A percentile compares a stretch with the other conserved stretches of the same genome.
These are phyloP conservation scores for Tolypocladium sp. DNA, from an alignment of 2,329 filamentous ascomycete species.

Conservation along the genomic window DNA sequence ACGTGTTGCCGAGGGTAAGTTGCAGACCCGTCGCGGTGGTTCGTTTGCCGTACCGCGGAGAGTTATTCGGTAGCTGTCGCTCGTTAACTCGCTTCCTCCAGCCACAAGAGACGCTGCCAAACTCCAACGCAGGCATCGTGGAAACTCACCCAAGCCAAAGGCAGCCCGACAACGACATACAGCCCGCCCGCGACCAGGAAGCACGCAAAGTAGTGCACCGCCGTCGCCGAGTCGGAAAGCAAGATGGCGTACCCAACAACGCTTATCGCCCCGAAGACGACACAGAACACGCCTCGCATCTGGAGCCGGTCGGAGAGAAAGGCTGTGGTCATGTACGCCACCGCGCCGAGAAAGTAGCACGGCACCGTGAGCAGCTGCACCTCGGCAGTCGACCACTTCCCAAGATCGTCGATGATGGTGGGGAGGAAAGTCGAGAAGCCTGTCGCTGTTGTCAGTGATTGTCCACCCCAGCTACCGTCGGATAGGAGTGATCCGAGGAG, in stretches of 20 bases:
- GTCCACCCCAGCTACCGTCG: not conserved
- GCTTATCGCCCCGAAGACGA: constrained; percentile 52
- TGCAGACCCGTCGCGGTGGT: constrained; percentile 65
- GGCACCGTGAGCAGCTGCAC: constrained; percentile 72
- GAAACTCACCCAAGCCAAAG: constrained; percentile 40
- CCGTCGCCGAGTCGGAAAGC: constrained; percentile 48
- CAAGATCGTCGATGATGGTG: constrained; percentile 65
- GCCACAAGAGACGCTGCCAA: not conserved
- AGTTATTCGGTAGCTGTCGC: constrained; percentile 48
- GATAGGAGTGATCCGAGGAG: not conserved
- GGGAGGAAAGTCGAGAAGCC: constrained; percentile 71
- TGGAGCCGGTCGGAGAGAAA: constrained; percentile 60
- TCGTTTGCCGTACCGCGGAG: constrained; percentile 66
- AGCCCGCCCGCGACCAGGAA: constrained; percentile 68
- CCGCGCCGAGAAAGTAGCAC: constrained; percentile 64
- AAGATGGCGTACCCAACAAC: constrained; percentile 62
- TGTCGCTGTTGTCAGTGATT: constrained; percentile 7
- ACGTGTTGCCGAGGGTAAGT: constrained; percentile 59
- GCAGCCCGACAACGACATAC: constrained; percentile 50
- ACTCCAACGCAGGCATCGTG: not conserved
- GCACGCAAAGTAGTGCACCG: constrained; percentile 65
- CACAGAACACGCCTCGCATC: constrained; percentile 54
- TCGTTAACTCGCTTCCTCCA: not conserved
- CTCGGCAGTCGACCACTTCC: constrained; percentile 51
- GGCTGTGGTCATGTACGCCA: constrained; percentile 58